phyloP scores from a whole-genome alignment of 768 basidiomycete genomes.

The Flagelloscypha sp. region DNA sequence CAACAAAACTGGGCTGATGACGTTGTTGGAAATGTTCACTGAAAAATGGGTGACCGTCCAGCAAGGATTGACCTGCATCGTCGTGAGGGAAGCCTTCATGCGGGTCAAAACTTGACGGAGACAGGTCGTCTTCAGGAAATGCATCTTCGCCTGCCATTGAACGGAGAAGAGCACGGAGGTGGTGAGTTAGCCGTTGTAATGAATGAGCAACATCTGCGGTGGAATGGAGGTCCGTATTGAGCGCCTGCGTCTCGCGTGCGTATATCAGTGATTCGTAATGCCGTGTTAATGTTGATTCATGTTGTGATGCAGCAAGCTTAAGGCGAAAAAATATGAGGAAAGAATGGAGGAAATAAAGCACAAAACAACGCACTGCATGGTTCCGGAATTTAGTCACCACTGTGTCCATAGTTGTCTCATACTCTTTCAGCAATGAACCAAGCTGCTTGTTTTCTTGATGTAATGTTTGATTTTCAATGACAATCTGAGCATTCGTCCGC shows the following conservation, averaged over 20 bases:
- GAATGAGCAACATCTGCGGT: slow-evolving; percentile 56
- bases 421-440: slow-evolving; percentile 81
- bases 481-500: slow-evolving; percentile 76
- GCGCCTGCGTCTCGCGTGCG: slow-evolving; percentile 49
- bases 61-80: too few species aligned
- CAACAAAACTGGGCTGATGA: background rate
- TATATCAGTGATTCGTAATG: slow-evolving; percentile 84
- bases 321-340: slow-evolving; percentile 7
- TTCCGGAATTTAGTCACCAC: slow-evolving; percentile 96
- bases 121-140: slow-evolving; percentile 8
- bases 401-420: slow-evolving; percentile 88
- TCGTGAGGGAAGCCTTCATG: too few species aligned
- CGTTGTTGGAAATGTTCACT: background rate
- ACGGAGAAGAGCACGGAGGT: slow-evolving; percentile 64
- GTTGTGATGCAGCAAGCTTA: slow-evolving; percentile 86
- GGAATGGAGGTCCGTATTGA: slow-evolving; percentile 47
- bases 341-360: slow-evolving; percentile 3
- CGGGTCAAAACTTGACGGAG: slow-evolving; percentile 2
- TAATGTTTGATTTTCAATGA: slow-evolving; percentile 90
- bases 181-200: slow-evolving; percentile 62
- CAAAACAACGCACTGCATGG: slow-evolving; percentile 59
- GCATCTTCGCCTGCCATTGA: slow-evolving; percentile 57
- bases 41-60: slow-evolving; percentile 1
- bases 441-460: slow-evolving; percentile 95
- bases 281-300: slow-evolving; percentile 77